A percentile compares a stretch with the other conserved stretches of the same genome.
These are phyloP conservation scores for Sanghuangporus weigelae DNA, from an alignment of 1,284 basidiomycete species.

Conservation along the genomic window DNA sequence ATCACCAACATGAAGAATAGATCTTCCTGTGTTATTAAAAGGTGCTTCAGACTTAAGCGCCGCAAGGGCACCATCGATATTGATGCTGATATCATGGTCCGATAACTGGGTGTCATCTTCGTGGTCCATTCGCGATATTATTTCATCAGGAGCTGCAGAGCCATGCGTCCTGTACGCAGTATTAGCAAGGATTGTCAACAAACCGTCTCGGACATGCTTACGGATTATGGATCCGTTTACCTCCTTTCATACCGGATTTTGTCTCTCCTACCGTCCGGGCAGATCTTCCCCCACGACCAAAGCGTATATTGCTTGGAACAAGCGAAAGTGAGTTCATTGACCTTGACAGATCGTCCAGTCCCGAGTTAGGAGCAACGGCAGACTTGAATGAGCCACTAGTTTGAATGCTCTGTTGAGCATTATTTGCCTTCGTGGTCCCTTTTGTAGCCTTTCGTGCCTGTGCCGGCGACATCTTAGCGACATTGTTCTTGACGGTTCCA, in stretches of 20 bases:
- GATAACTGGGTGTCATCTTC: background rate
- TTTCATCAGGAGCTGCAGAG: background rate
- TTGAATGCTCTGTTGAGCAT: background rate
- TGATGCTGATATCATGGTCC: conserved; percentile 11
- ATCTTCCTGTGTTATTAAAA: background rate
- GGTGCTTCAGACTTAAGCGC: conserved; percentile 12
- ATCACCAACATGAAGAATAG: background rate
- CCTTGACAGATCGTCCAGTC: conserved; percentile 40
- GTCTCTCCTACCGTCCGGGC: conserved; percentile 22
- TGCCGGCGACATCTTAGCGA: background rate
- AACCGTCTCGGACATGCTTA: background rate
- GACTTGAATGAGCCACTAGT: background rate
- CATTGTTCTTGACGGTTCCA: conserved; percentile 13
- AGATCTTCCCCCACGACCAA: conserved; percentile 53
- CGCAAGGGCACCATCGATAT: conserved; percentile 16
- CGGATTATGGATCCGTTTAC: background rate
- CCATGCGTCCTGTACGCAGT: background rate
- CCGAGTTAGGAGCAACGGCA: conserved; percentile 21
- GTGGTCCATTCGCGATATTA: background rate
- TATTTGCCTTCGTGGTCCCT: background rate
- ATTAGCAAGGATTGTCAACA: background rate
- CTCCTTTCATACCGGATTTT: background rate
- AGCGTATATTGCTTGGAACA: conserved; percentile 61
- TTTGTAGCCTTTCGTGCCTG: conserved; percentile 13
- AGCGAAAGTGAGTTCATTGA: conserved; percentile 58